These are phyloP conservation scores for Skeletonema potamos DNA, from an alignment of 108 stramenopile genomes.

Conservation along the genomic window DNA sequence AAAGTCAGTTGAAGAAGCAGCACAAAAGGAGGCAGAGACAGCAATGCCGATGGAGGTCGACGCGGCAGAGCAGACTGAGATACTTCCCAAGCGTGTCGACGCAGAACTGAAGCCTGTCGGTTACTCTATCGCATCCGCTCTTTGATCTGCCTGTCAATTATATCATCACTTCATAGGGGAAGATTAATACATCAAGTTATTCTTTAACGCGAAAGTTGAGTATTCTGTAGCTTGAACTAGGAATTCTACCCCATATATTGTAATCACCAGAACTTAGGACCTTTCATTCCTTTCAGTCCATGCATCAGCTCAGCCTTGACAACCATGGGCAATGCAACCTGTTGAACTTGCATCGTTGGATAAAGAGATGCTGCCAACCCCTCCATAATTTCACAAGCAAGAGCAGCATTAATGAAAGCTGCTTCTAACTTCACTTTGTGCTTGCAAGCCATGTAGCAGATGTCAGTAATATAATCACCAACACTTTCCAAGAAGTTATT, in stretches of 20 bases:
- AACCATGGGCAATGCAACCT: slow-evolving; percentile 77
- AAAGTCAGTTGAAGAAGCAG: slow-evolving; percentile 5
- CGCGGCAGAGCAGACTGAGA: not conserved
- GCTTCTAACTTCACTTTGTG: slow-evolving; percentile 85
- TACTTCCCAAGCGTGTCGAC: not conserved
- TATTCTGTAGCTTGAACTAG: too few relatives aligned
- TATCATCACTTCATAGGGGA: slow-evolving; percentile 1
- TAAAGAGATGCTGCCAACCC: slow-evolving; percentile 72
- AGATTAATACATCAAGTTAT: not conserved
- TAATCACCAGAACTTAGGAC: slow-evolving; percentile 13
- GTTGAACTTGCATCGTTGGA: slow-evolving; percentile 73
- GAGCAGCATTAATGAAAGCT: slow-evolving; percentile 83
- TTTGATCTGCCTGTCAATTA: not conserved
- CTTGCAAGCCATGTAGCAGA: slow-evolving; percentile 81
- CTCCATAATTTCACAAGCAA: slow-evolving; percentile 91
- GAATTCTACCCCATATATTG: too few relatives aligned
- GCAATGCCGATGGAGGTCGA: not conserved
- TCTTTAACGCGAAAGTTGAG: not conserved
- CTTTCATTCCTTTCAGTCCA: slow-evolving; percentile 52
- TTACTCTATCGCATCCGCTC: not conserved
- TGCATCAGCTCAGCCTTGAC: slow-evolving; percentile 87
- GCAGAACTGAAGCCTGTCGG: not conserved
- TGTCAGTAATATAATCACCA: slow-evolving; percentile 86
- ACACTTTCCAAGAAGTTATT: slow-evolving; percentile 87
- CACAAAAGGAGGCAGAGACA: not conserved